Base-by-base conservation (phyloP, 306 rosid genomes). In the Inga leiocalycina region DNA sequence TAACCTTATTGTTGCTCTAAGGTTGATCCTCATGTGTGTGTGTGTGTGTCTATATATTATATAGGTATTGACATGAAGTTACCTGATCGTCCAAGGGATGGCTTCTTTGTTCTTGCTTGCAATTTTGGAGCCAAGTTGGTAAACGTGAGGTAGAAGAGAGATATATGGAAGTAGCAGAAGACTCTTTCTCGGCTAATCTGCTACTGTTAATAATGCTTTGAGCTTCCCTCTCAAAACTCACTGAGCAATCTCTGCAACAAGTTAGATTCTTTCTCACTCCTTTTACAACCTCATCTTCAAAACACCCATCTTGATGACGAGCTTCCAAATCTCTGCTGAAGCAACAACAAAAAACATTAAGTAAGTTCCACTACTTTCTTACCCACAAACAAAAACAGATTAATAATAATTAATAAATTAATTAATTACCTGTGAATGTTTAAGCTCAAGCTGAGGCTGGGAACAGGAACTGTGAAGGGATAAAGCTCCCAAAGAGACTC, bases 401-500 rank as follows among this genome's bases (percentile, higher is more conserved):
- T 27, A 0, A 30, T 27, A 32, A 54, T 54, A 6, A 54, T 7
- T 17, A 54, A 54, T 19, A 4, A 20, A 12, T 4, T 16, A 65
- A 32, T 52, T 81, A 92, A 11, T 46, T 80, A 94, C 97, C 97
- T 94, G 84, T 91, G 90, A 85, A 91, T 78, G 54, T 88, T 94
- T 75, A 94, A 92, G 76, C 91, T 91, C 34, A 94, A 83, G 90
- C 89, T 91, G 14, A 92, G 86, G 85, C 93, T 89, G 8, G 92
- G 94, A 79, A 87, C 92, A 43, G 98, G 98, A 83, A 89, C 75
- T 3, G 91, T 86, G 32, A 91, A 88, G 67, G 98, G 97, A 57
- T 92, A 93, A 82, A 94, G 98, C 69, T 93, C 95, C 98, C 94
- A 94, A 56, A 94, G 77, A 48, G 90, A 49, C 86, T 94, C 97